A percentile compares a stretch with the other conserved stretches of the same genome.
phyloP scores from a whole-genome alignment of 345 rosid species.

The Melaleuca quinquenervia region DNA sequence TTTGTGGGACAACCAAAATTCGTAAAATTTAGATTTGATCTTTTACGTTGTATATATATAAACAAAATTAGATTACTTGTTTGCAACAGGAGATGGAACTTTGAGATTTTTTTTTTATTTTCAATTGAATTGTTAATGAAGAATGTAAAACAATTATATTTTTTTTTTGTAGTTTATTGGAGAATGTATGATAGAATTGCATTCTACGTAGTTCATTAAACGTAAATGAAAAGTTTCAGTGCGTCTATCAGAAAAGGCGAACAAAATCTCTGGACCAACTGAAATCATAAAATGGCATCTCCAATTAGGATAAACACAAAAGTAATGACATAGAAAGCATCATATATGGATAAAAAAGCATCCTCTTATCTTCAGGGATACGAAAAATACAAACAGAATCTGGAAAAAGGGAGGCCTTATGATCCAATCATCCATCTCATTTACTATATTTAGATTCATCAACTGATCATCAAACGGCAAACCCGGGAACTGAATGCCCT shows the following conservation, averaged over 20 bases:
- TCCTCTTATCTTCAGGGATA: too few species aligned
- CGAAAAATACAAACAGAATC: too few species aligned
- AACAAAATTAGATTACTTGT: neutral
- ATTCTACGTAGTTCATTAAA: neutral
- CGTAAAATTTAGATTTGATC: too few species aligned
- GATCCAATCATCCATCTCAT: neutral
- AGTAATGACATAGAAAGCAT: neutral
- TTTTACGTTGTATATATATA: too few species aligned
- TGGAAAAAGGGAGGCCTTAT: too few species aligned
- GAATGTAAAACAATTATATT: neutral
- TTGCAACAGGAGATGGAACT: neutral
- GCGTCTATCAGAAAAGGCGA: neutral
- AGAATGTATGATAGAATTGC: neutral
- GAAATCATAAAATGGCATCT: neutral
- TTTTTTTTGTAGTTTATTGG: too few species aligned
- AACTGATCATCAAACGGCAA: neutral
- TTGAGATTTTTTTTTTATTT: neutral
- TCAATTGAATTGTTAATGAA: too few species aligned
- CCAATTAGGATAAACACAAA: neutral
- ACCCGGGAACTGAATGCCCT: too few species aligned
- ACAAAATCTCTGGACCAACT: neutral
- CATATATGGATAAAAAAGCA: neutral
- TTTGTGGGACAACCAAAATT: neutral
- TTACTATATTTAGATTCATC: neutral
- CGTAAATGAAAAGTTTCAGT: neutral